Percentiles rank a stretch among this genome's conserved stretches.
Evolutionary conservation across 2,329 filamentous ascomycete genomes (phyloP).

Genomic region (Cryoendolithus antarcticus): DNA sequence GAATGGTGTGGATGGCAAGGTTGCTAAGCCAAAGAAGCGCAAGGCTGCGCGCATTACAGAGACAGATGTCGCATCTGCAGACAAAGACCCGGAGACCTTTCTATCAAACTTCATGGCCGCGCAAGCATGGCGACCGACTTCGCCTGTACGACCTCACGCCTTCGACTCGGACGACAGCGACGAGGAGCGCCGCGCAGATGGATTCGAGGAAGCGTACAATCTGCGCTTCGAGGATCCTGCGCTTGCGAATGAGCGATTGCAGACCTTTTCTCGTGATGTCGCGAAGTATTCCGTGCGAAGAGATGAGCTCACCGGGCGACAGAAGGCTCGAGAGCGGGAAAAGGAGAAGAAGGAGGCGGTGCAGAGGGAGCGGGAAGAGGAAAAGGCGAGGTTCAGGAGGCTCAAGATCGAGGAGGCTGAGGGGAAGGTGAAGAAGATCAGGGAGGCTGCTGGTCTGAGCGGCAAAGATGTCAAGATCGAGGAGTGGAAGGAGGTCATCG

Average conservation of each 20-base stretch:
- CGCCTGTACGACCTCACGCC: conserved; percentile 56
- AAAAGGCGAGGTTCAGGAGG: conserved; percentile 71
- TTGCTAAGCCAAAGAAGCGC: conserved; percentile 21
- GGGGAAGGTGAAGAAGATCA: conserved; percentile 75
- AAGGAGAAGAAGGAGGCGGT: conserved; percentile 65
- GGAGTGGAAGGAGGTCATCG: conserved; percentile 73
- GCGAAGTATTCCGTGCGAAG: conserved; percentile 74
- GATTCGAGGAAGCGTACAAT: conserved; percentile 89
- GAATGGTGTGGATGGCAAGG: conserved; percentile 6
- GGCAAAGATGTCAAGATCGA: conserved; percentile 53
- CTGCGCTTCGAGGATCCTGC: conserved; percentile 86
- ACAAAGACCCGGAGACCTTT: conserved; percentile 82
- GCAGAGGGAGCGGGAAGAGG: conserved; percentile 62
- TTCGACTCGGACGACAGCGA: conserved; percentile 88
- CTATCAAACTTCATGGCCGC: conserved; percentile 93
- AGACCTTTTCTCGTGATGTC: conserved; percentile 79
- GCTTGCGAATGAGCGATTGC: conserved; percentile 75
- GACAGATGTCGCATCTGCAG: conserved; percentile 59
- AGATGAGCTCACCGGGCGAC: conserved; percentile 71
- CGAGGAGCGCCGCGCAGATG: conserved; percentile 62
- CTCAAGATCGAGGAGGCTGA: conserved; percentile 87
- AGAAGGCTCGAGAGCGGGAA: conserved; percentile 68
- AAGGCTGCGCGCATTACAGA: conserved; percentile 33
- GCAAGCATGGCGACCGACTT: conserved; percentile 71
- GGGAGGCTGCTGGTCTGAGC: conserved; percentile 69